These are phyloP conservation scores for Clonostachys chloroleuca DNA, from an alignment of 2,329 filamentous ascomycete genomes.

Conservation along the genomic window DNA sequence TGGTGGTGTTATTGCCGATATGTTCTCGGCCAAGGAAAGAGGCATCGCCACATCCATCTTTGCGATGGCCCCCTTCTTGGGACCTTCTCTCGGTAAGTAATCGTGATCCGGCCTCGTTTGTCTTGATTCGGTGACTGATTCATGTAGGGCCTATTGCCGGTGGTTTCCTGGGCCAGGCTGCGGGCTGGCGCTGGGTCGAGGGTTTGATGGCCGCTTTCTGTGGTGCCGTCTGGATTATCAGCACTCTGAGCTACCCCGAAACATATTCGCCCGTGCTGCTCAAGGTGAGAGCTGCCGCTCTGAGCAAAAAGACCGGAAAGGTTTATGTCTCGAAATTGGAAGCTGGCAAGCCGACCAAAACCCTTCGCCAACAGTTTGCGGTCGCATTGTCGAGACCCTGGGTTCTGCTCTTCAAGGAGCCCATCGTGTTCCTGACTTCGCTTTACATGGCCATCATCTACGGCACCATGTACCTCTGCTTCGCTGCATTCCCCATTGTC, in stretches of 20 bases:
- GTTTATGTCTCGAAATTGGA: constrained; percentile 48
- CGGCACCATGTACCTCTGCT: constrained; percentile 49
- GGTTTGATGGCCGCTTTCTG: constrained; percentile 59
- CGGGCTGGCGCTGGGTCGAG: constrained; percentile 62
- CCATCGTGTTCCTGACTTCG: constrained; percentile 59
- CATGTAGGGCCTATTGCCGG: constrained; percentile 55
- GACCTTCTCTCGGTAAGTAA: constrained; percentile 44
- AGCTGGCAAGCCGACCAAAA: constrained; percentile 31
- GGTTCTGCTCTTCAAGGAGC: constrained; percentile 61
- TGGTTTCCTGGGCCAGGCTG: constrained; percentile 55
- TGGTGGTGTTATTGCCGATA: constrained; percentile 60
- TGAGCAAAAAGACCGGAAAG: constrained; percentile 49
- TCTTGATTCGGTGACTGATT: neutral
- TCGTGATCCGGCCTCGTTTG: neutral
- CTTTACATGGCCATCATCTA: constrained; percentile 61
- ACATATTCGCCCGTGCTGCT: constrained; percentile 57
- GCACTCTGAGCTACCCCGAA: constrained; percentile 48
- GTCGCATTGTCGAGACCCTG: constrained; percentile 58
- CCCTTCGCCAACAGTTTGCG: constrained; percentile 44
- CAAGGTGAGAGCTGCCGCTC: constrained; percentile 41
- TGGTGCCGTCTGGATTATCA: constrained; percentile 51
- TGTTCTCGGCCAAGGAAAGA: constrained; percentile 50
- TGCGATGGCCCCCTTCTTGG: constrained; percentile 59
- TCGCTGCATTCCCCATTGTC: constrained; percentile 55
- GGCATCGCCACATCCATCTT: constrained; percentile 57